Base-by-base conservation (phyloP, 2,329 filamentous ascomycete genomes). In the Zymoseptoria pseudotritici region DNA sequence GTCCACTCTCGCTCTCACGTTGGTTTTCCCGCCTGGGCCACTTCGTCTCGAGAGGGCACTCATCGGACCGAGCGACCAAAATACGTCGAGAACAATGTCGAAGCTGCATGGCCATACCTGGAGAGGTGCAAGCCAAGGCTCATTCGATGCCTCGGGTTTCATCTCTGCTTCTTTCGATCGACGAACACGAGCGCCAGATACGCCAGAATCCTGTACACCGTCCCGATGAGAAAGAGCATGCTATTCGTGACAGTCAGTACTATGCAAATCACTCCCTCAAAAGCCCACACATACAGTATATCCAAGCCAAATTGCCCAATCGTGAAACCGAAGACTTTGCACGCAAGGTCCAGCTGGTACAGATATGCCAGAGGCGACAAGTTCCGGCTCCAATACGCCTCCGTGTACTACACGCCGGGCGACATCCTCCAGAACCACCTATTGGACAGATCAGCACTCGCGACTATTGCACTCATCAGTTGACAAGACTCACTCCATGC, bases 361-460 rank as follows among this genome's bases (percentile, higher is more conserved):
- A 85, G 66, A 62, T 82, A 80, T 0, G 63, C 68, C 62, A 82
- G 75, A 1, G 81, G 82, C 24, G 65, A 69, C 4, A 83, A 70
- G 55, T 83, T 77, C 67, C 81, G 73, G 0, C 78, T 79, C 63
- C 83, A 83, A 67, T 84, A 84, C 11, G 80, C 69, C 69, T 85
- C 82, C 0, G 81, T 78, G 22, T 83, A 73, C 82, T 82, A 85
- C 0, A 80, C 79, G 2, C 78, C 82, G 0, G 82, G 83, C 9
- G 75, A 79, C 17, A 76, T 67, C 13, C 82, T 73, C 82, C 82
- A 85, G 10, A 85, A 71, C 80, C 82, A 70, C 29, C 54, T 56
- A 53, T 46, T 24, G 24, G 20, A 51, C 24, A 56, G 31, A 22
- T 46, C 31, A 53, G 26, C 26, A 26, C 17, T 4, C 36, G 17